phyloP scores from a whole-genome alignment of 2,329 filamentous ascomycete species.

The Penicillium sp. region DNA sequence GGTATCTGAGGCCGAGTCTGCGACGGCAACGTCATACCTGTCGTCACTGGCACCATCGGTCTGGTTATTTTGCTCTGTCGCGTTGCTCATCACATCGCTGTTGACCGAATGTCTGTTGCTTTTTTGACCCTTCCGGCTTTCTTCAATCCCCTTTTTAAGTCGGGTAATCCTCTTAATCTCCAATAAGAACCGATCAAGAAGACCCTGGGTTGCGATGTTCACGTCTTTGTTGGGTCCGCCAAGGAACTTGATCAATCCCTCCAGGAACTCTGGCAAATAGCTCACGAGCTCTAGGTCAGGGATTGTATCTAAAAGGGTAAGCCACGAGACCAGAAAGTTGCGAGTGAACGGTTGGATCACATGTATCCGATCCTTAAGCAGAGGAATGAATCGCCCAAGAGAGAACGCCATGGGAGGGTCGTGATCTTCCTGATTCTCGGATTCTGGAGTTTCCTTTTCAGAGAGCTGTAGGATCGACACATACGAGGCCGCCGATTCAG shows the following conservation, averaged over 20 bases:
- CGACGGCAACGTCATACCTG: constrained; percentile 57
- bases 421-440: constrained; percentile 38
- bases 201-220: constrained; percentile 86
- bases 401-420: constrained; percentile 87
- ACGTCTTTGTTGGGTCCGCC: constrained; percentile 91
- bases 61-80: constrained; percentile 48
- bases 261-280: constrained; percentile 87
- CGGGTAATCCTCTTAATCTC: constrained; percentile 94
- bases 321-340: constrained; percentile 94
- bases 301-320: constrained; percentile 91
- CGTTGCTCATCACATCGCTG: constrained; percentile 64
- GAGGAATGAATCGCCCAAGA: constrained; percentile 82
- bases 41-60: constrained; percentile 36
- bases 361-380: constrained; percentile 90
- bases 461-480: constrained; percentile 78
- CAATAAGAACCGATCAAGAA: constrained; percentile 82
- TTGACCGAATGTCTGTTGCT: constrained; percentile 71
- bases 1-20: constrained; percentile 46
- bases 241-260: constrained; percentile 84
- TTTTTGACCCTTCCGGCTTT: constrained; percentile 70
- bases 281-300: constrained; percentile 93
- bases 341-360: constrained; percentile 93
- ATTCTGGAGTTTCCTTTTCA: constrained; percentile 48
- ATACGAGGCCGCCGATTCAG: constrained; percentile 91
- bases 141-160: constrained; percentile 86